These are phyloP conservation scores for Musa troglodytarum DNA, from an alignment of 176 grass and related monocot species.

Conservation along the genomic window DNA sequence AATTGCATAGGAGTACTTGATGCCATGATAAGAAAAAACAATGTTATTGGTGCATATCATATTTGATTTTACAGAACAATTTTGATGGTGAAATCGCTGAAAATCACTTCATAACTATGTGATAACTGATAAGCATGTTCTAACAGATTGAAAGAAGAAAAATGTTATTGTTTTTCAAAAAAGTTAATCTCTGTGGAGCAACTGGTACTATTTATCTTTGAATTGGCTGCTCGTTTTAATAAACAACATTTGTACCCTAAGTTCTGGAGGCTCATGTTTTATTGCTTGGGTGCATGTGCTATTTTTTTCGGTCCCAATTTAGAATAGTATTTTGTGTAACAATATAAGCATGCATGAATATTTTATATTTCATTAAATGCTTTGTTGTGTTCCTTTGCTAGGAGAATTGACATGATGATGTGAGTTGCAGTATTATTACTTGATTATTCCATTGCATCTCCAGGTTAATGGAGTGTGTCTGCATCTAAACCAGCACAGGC, in stretches of 20 bases:
- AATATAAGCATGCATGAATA: background rate
- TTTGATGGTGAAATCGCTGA: no score
- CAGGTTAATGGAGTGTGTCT: conserved; percentile 32
- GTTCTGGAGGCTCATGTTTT: no score
- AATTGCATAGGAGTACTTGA: no score
- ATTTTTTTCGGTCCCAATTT: background rate
- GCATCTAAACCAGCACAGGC: conserved; percentile 30
- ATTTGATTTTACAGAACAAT: no score
- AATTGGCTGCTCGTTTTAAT: no score
- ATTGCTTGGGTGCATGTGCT: background rate
- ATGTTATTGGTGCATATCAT: no score
- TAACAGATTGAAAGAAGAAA: background rate
- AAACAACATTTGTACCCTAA: no score
- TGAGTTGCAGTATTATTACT: background rate
- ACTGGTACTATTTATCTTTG: background rate
- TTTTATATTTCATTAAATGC: background rate
- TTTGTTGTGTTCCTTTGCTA: background rate
- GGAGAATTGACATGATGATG: background rate
- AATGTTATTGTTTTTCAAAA: background rate
- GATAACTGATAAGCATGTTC: conserved; percentile 1
- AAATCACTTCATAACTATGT: background rate
- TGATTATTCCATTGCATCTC: background rate
- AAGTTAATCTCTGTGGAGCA: background rate
- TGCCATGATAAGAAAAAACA: background rate
- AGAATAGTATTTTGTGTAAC: background rate